Conservation (phyloP, 2,329 filamentous ascomycete genomes). For the Ophiostoma perfectum region DNA sequence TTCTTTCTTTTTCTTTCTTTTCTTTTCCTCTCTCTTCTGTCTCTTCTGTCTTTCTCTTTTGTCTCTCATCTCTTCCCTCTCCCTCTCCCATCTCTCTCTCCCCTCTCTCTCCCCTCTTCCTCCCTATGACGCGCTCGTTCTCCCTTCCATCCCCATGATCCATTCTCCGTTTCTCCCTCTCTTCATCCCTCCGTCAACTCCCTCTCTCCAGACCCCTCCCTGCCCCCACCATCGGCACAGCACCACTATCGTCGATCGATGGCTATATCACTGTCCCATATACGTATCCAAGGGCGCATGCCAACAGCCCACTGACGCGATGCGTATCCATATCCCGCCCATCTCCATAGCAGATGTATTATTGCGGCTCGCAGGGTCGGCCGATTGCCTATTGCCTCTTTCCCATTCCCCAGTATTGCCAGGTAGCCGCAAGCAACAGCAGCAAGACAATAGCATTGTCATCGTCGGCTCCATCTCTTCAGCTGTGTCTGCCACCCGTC, state of each 20-base stretch:
- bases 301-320: too few species aligned
- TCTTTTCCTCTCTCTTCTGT: not conserved
- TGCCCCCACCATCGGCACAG: not conserved
- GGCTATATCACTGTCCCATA: not conserved
- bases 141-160: not conserved
- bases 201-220: not conserved
- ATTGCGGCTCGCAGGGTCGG: not conserved
- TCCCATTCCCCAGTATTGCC: not conserved
- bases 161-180: not conserved
- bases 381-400: not conserved
- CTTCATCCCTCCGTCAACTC: too few species aligned
- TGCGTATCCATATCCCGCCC: too few species aligned
- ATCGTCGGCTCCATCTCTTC: not conserved
- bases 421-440: not conserved
- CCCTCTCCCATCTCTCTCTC: not conserved
- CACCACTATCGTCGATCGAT: not conserved
- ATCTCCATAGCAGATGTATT: too few species aligned
- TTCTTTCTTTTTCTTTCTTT: not conserved
- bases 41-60: not conserved
- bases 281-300: not conserved
- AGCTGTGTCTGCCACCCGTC: not conserved
- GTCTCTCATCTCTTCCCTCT: too few species aligned
- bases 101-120: not conserved
- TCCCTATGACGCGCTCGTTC: constrained; percentile 5
- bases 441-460: not conserved